Base-by-base conservation (phyloP, 768 basidiomycete species). In the Tricholoma furcatifolium region DNA sequence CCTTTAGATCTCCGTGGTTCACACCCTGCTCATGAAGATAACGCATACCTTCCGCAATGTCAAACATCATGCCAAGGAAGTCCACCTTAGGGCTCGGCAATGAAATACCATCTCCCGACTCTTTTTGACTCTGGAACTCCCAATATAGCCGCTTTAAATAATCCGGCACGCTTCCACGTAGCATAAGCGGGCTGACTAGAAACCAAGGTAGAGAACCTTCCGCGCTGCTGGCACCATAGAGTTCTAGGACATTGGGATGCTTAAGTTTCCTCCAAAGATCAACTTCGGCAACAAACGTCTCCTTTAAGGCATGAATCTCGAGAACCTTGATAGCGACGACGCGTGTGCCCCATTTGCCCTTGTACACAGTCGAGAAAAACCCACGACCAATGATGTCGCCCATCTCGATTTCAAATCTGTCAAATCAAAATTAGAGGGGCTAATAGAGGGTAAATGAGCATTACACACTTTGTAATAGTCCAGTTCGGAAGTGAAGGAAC, bases 1-100 rank as follows among this genome's bases (percentile, higher is more conserved):
- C 88, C 76, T 91, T 92, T 49, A 93, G 72, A 67, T 91, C 87
- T 2, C 89, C 90, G 62, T 93, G 91, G 51, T 88, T 64, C 1
- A 92, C 77, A 6, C 78, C 83, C 49, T 76, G 65, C 6, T 67
- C 60, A 65, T 93, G 91, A 52, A 93, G 67, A 65, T 92, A 91
- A 43, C 80, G 76, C 89, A 93, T 90, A 6, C 90, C 91, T 56
- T 78, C 75, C 15, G 87, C 83, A 55, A 91, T 81, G 65, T 91
- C 84, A 50, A 82, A 75, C 60, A 91, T 79, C 69, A 83, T 82
- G 56, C 74, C 74, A 64, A 86, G 70, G 38, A 78, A 66, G 55
- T 85, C 79, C 18, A 56, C 46, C 18, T 31, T 43, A 2, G 10
- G 32, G 14, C 21, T 15, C 68, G 65, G 30, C 5, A 7, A 24